Evolutionary conservation across 163 green algal species (phyloP).

Genomic region (Scenedesmus sp.): DNA sequence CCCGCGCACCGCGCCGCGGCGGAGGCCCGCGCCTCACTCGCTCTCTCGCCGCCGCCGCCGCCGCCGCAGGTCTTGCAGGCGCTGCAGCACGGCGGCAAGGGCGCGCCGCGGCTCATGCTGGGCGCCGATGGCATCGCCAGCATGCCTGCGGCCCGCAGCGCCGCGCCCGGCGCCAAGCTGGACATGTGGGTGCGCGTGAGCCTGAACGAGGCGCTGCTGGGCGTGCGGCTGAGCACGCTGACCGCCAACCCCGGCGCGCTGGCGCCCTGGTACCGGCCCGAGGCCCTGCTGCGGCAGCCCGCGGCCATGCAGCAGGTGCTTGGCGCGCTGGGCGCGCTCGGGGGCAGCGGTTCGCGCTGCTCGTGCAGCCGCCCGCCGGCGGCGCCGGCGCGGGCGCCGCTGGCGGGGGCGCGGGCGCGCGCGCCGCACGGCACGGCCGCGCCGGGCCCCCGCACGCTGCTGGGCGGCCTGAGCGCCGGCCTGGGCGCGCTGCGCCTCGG

Average conservation of each 20-base stretch:
- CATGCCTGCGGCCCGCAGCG: conserved; percentile 17
- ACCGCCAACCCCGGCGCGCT: conserved; percentile 6
- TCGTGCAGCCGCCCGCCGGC: neutral
- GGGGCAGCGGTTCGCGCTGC: conserved; percentile 20
- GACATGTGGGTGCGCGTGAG: conserved; percentile 27
- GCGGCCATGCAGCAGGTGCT: conserved; percentile 8
- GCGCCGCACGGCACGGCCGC: neutral
- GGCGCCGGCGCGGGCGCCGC: neutral
- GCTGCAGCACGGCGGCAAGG: conserved; percentile 36
- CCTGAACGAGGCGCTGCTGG: conserved; percentile 45
- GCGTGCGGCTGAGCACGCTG: conserved; percentile 18
- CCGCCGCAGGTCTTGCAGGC: conserved; percentile 41
- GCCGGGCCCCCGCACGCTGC: neutral
- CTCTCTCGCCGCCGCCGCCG: too few relatives aligned
- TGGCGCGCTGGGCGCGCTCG: neutral
- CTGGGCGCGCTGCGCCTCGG: conserved; percentile 1
- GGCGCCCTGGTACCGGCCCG: conserved; percentile 1
- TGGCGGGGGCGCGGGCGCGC: neutral
- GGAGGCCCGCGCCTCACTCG: too few relatives aligned
- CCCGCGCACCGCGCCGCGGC: too few relatives aligned
- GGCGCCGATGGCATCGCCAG: conserved; percentile 32
- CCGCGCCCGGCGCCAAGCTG: conserved; percentile 5
- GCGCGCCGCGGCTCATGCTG: conserved; percentile 27
- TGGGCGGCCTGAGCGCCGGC: conserved; percentile 6
- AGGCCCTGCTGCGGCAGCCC: conserved; percentile 30